Percentiles rank a stretch among this genome's conserved stretches.
phyloP scores from a whole-genome alignment of 176 grass and related monocot species.

The Paspalum notatum region DNA sequence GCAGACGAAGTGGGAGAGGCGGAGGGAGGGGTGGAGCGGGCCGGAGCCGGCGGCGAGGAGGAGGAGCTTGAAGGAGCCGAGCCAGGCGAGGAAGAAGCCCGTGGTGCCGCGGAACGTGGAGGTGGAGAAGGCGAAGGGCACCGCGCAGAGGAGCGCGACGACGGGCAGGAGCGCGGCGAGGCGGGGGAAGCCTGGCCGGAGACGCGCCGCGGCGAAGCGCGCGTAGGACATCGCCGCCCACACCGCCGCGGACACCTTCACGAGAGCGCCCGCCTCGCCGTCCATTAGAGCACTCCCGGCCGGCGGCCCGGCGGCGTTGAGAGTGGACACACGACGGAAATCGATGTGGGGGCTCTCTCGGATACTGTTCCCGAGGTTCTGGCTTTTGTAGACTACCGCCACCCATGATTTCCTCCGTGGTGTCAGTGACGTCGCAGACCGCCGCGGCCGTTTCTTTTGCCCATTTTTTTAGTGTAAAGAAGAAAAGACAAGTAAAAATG shows the following conservation, averaged over 20 bases:
- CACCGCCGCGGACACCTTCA: conserved; percentile 34
- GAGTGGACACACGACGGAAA: too few species aligned
- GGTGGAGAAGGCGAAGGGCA: conserved; percentile 56
- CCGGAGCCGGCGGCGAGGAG: conserved; percentile 61
- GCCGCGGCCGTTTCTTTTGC: too few species aligned
- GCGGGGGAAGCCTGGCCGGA: conserved; percentile 44
- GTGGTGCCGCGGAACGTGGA: conserved; percentile 53
- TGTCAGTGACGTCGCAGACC: too few species aligned
- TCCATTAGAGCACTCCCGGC: conserved; percentile 1
- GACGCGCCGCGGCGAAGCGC: conserved; percentile 38
- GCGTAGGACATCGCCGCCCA: conserved; percentile 45
- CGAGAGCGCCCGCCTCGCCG: conserved; percentile 37
- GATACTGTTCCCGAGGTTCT: too few species aligned
- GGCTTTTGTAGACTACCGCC: too few species aligned
- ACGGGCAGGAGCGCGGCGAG: conserved; percentile 53
- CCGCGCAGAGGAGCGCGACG: conserved; percentile 41
- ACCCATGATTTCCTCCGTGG: too few species aligned
- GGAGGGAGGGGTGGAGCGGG: conserved; percentile 49
- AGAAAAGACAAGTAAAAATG: too few species aligned
- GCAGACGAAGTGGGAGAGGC: conserved; percentile 50
- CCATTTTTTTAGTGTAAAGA: too few species aligned
- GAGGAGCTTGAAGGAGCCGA: conserved; percentile 64
- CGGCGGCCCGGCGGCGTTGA: too few species aligned
- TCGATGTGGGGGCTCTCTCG: too few species aligned
- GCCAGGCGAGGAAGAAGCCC: conserved; percentile 63